Evolutionary conservation across 352 stramenopile species (phyloP).

Genomic region (Globisporangium cylindrosporum): DNA sequence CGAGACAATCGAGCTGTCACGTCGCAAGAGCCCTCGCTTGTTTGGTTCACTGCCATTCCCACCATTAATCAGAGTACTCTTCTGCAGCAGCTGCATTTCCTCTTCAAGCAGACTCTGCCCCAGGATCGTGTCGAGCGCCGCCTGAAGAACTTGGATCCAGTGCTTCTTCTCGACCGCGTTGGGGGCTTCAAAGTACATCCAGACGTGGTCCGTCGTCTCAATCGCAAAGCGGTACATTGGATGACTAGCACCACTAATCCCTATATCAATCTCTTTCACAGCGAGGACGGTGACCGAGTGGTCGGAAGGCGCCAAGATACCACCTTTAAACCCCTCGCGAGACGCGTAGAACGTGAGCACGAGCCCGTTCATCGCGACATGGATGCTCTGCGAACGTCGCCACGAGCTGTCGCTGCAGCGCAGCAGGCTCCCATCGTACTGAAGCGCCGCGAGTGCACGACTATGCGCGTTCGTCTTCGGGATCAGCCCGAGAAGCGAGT

Average conservation of each 20-base stretch:
- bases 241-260: constrained; percentile 23
- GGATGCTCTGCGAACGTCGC: constrained; percentile 36
- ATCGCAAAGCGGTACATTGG: constrained; percentile 36
- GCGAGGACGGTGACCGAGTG: constrained; percentile 14
- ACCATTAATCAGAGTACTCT: not conserved
- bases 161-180: constrained; percentile 35
- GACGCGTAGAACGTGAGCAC: constrained; percentile 51
- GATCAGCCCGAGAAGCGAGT: constrained; percentile 29
- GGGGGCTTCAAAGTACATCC: constrained; percentile 40
- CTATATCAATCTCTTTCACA: constrained; percentile 19
- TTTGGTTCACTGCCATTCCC: not conserved
- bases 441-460: constrained; percentile 28
- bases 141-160: constrained; percentile 54
- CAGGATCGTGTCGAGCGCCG: constrained; percentile 46
- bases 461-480: constrained; percentile 30
- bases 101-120: constrained; percentile 45
- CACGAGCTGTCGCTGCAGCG: constrained; percentile 33
- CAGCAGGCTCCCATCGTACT: constrained; percentile 38
- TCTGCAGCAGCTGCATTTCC: constrained; percentile 18
- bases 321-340: constrained; percentile 56
- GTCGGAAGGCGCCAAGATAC: constrained; percentile 13
- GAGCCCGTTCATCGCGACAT: constrained; percentile 46
- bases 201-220: constrained; percentile 51
- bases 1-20: constrained; percentile 7
- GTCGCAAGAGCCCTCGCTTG: not conserved